Conservation (phyloP, 2,329 filamentous ascomycete species). For the Pestalotiopsis sp. region DNA sequence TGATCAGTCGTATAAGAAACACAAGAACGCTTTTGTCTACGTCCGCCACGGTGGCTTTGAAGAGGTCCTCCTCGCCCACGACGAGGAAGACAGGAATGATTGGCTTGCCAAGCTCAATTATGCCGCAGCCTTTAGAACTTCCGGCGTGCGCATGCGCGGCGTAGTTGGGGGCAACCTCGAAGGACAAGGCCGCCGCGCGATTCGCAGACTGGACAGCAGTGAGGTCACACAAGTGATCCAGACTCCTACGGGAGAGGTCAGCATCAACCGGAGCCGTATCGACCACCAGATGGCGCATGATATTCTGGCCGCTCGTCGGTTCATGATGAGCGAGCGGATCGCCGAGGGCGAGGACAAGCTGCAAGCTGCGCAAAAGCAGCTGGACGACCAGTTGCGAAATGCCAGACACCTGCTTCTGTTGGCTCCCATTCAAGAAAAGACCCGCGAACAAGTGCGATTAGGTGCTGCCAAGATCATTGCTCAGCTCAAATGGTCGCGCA, state of each 20-base stretch:
- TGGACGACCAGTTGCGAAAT: slow-evolving; percentile 84
- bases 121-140: slow-evolving; percentile 89
- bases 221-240: slow-evolving; percentile 63
- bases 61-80: slow-evolving; percentile 88
- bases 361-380: slow-evolving; percentile 69
- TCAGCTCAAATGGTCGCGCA: slow-evolving; percentile 89
- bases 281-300: slow-evolving; percentile 85
- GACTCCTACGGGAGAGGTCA: slow-evolving; percentile 73
- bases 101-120: slow-evolving; percentile 98
- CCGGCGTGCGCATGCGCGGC: slow-evolving; percentile 87
- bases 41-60: slow-evolving; percentile 85
- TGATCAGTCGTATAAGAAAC: slow-evolving; percentile 86
- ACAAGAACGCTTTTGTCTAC: slow-evolving; percentile 94
- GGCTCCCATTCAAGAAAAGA: slow-evolving; percentile 88
- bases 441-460: slow-evolving; percentile 81
- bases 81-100: slow-evolving; percentile 90
- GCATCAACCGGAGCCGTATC: slow-evolving; percentile 71
- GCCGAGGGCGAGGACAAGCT: slow-evolving; percentile 81
- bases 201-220: slow-evolving; percentile 70
- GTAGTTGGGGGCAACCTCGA: slow-evolving; percentile 85
- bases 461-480: slow-evolving; percentile 84
- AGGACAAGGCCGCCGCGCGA: slow-evolving; percentile 73
- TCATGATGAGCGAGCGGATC: slow-evolving; percentile 84
- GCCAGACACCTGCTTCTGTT: slow-evolving; percentile 87
- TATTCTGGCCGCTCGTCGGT: slow-evolving; percentile 78